Base-by-base conservation (phyloP, 345 rosid species). In the Lepidium africanum region DNA sequence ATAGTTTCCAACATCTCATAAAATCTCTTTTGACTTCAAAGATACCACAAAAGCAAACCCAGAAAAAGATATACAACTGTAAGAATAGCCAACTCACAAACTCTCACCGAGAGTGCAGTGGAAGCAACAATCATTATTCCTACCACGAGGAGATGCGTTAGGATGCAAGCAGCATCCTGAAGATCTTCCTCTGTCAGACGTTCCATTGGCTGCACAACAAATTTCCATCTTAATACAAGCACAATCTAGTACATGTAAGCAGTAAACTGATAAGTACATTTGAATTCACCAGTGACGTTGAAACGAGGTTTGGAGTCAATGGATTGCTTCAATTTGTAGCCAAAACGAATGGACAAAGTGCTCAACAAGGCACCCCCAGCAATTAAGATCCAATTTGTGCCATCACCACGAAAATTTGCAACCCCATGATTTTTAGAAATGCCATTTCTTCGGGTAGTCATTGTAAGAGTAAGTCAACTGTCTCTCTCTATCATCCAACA, bases 341-440 rank as follows among this genome's bases (percentile, higher is more conserved):
- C 99, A 61, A 94, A 83, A 45, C 87, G 99, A 79, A 94, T 73
- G 12, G 99, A 86, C 75, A 94, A 71, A 3, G 99, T 91, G 81
- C 96, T 91, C 73, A 94, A 78, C 77, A 94, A 86, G 69, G 99
- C 96, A 30, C 97, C 95, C 2, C 97, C 99, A 2, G 96, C 97
- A 62, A 94, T 86, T 7, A 94, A 79, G 64, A 94, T 77, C 99
- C 99, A 94, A 60, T 85, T 89, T 13, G 96, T 86, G n/a, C 97
- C 87, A 69, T 80, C 87, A 27, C 76, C 84, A 61, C 80, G 86
- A 41, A 79, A 41, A 17, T 12, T 60, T 37, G 69, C 82, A 17
- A 74, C 70, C 76, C 73, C 84, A 64, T 83, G 93, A 79, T 75
- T 75, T 71, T 86, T 86, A 27, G 89, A 76, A 54, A 71, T 72